Percentiles rank a stretch among this genome's conserved stretches.
phyloP scores from a whole-genome alignment of 176 grass and related monocot species.

The Luzula sylvatica region DNA sequence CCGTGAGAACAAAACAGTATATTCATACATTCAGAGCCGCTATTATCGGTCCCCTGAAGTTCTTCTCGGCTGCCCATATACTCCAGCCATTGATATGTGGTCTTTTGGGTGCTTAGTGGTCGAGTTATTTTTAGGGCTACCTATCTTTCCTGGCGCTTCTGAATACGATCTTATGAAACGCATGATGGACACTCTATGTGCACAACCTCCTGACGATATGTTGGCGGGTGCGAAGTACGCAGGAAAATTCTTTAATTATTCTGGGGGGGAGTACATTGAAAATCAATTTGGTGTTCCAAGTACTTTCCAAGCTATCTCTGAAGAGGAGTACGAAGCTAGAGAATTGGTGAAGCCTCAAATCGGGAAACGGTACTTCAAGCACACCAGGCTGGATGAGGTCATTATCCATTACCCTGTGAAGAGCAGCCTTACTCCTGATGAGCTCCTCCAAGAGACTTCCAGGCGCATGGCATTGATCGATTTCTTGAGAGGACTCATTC shows the following conservation, averaged over 20 bases:
- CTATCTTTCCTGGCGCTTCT: constrained; percentile 94
- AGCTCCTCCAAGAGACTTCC: constrained; percentile 46
- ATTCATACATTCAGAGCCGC: constrained; percentile 99
- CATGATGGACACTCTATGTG: constrained; percentile 81
- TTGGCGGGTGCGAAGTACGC: constrained; percentile 77
- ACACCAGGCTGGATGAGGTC: constrained; percentile 65
- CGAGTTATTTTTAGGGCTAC: constrained; percentile 85
- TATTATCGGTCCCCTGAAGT: constrained; percentile 98
- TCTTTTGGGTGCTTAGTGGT: constrained; percentile 93
- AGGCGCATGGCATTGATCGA: constrained; percentile 79
- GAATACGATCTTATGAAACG: constrained; percentile 91
- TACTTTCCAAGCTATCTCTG: too few relatives aligned
- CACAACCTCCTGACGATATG: constrained; percentile 78
- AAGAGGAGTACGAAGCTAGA: constrained; percentile 69
- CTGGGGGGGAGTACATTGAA: constrained; percentile 62
- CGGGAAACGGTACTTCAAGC: constrained; percentile 89
- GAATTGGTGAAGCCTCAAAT: constrained; percentile 67
- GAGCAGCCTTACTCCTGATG: constrained; percentile 58
- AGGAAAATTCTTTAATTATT: constrained; percentile 71
- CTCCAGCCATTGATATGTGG: constrained; percentile 97
- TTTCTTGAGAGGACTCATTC: constrained; percentile 94
- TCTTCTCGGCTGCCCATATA: constrained; percentile 98
- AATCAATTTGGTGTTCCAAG: too few relatives aligned
- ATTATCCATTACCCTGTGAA: constrained; percentile 73
- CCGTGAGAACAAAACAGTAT: constrained; percentile 80